Percentiles rank a stretch among this genome's conserved stretches.
phyloP scores from a whole-genome alignment of 202 grass and related monocot genomes.

The Panicum hallii region DNA sequence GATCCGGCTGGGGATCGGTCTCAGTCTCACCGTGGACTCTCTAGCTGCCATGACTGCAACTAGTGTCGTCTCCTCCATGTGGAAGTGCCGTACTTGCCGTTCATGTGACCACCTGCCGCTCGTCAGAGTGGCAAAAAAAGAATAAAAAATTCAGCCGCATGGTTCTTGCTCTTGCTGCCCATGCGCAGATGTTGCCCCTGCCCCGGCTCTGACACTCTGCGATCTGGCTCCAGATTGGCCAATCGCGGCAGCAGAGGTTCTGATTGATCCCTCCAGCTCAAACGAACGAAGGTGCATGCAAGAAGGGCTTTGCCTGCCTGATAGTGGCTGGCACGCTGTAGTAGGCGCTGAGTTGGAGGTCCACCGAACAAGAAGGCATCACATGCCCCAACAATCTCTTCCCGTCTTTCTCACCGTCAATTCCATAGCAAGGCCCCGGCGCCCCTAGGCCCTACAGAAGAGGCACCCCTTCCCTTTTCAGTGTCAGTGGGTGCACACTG shows the following conservation, averaged over 20 bases:
- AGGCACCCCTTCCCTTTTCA: background rate
- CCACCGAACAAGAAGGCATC: slow-evolving; percentile 47
- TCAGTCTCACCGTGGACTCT: slow-evolving; percentile 16
- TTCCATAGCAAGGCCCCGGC: slow-evolving; percentile 30
- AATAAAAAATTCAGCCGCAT: background rate
- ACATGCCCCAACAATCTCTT: slow-evolving; percentile 39
- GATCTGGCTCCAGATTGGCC: slow-evolving; percentile 41
- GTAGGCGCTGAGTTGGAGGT: slow-evolving; percentile 49
- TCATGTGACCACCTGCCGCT: background rate
- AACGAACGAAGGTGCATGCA: background rate
- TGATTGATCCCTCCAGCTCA: slow-evolving; percentile 32
- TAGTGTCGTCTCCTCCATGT: slow-evolving; percentile 4
- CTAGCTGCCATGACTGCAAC: no score
- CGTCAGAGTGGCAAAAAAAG: background rate
- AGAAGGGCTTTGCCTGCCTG: background rate
- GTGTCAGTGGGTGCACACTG: slow-evolving; percentile 35
- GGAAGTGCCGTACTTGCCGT: slow-evolving; percentile 14
- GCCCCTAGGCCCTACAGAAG: background rate
- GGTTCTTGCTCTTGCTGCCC: slow-evolving; percentile 39
- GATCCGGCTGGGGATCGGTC: background rate
- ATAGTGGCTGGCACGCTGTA: slow-evolving; percentile 50
- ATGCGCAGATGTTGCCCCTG: slow-evolving; percentile 22
- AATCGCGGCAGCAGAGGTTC: background rate
- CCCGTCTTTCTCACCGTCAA: background rate
- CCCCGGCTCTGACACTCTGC: background rate